Base-by-base conservation (phyloP, 768 basidiomycete genomes). In the Macrolepiota fuliginosa region DNA sequence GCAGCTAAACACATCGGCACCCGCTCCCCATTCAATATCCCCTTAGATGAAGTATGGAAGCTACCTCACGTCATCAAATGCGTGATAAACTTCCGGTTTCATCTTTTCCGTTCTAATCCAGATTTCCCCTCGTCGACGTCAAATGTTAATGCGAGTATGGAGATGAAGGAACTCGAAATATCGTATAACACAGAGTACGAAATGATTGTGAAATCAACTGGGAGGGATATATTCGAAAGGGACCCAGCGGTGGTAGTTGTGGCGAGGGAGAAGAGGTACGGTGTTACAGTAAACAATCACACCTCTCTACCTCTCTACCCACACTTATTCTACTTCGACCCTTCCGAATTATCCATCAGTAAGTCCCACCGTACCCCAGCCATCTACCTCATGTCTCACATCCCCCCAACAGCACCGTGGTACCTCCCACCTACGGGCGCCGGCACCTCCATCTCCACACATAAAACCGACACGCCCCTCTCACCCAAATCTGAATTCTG, bases 241-340 rank as follows among this genome's bases (percentile, higher is more conserved):
- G 72, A 74, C 17, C 73, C 72, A 2, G 67, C 73, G 9, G 63
- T 56, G 2, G 42, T 77, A 10, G 50, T 67, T 1, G 66, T 74
- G 9, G 67, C 75, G 22, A 54, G 13, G 13, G 50, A 61, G 11
- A 62, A 59, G 47, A 40, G 25, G 19, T 63, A 63, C 27, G 58
- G 62, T 2, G 68, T 80, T 57, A 71, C 69, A 6, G 67, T 79
- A 32, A 67, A 66, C 58, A 79, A 80, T 62, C 59, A 71, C 0
- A 72, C 74, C 0, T 66, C 69, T 46, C 25, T 66, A n/a, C 65
- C 70, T 6, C 60, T 81, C 6, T 81, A 78, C 53, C 67, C 77
- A 22, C 76, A 76, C 32, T 68, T 78, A 4, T 78, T 79, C 64
- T 75, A 77, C 58, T 81, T 81, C 54, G 79, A 81, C 50, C 75